phyloP scores from a whole-genome alignment of 352 stramenopile genomes.

The Phytophthora vignae region DNA sequence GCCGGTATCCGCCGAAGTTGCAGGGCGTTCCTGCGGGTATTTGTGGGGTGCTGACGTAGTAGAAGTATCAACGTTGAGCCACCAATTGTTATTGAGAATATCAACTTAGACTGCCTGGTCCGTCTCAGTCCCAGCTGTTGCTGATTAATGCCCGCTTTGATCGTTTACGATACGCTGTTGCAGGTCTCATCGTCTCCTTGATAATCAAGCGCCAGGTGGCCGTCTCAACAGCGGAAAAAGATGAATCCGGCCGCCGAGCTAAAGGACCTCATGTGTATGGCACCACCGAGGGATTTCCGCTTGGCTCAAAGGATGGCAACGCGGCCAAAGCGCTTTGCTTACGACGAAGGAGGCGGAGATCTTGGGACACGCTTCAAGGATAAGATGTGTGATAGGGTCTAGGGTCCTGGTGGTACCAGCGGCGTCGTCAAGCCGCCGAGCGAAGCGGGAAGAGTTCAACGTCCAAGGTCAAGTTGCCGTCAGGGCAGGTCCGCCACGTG shows the following conservation, averaged over 20 bases:
- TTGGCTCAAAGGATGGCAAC: no score
- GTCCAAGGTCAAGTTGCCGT: conserved; percentile 10
- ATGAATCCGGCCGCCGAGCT: neutral
- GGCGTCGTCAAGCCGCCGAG: conserved; percentile 25
- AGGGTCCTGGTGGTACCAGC: conserved; percentile 28
- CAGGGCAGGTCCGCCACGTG: conserved; percentile 25
- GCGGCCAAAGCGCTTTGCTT: no score
- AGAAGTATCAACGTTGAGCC: neutral
- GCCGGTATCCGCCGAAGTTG: neutral
- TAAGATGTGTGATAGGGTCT: conserved; percentile 34
- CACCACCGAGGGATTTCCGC: neutral
- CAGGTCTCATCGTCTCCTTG: neutral
- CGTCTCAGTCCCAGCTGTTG: conserved; percentile 27
- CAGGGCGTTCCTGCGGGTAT: neutral
- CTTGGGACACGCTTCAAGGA: conserved; percentile 23
- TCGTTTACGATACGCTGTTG: conserved; percentile 7
- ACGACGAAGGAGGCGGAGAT: neutral
- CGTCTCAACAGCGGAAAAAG: neutral
- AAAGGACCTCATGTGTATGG: no score
- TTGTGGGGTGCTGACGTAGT: neutral
- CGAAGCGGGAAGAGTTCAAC: conserved; percentile 19
- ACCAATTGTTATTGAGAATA: conserved; percentile 5
- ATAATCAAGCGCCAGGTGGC: conserved; percentile 4
- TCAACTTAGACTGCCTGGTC: conserved; percentile 4
- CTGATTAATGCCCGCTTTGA: conserved; percentile 15